Evolutionary conservation across 1,284 basidiomycete species (phyloP), one percentile per base, ranked within the genome.

Genomic region (Ceratobasidium sp.): DNA sequence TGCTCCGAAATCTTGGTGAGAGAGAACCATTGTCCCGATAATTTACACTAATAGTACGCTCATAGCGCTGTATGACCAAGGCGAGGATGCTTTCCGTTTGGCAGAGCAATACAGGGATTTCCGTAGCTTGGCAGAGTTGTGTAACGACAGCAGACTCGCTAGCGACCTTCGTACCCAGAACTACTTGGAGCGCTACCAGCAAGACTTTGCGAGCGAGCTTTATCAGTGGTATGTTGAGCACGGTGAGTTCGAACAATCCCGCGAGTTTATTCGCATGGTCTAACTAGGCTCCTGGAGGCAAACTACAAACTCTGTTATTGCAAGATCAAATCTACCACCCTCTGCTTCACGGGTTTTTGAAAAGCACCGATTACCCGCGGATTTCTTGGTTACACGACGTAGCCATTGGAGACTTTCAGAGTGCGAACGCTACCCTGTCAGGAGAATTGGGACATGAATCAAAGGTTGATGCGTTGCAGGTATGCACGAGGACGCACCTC

Each of bases 331-430:
- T 82, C 15, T 87, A 91, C 72, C 79, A 80, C 29, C 77, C 77
- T 0, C 86, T 93, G 57, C 82, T 98, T 70, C 90, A 92, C 73
- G 82, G 82, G 42, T 96, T 92, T 79, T 92, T 98, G 75, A 79
- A 81, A 2, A 79, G 85, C 55, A 81, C 86, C 67, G 84, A 84
- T 0, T 84, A 90, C 74, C 83, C 87, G 13, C 80, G 86, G 17
- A 84, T 95, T 54, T 90, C 92, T 0, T 99, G 96, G 97, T 82
- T 98, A 49, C 92, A 98, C 77, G 89, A 97, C 77, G 79, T 98
- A 49, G 88, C 87, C 0, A 87, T 90, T 71, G 82, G 82, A 22
- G 82, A 87, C 42, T 93, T 88, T 76, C 85, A 83, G 7, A 79
- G 81, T 2, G 93, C 94, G 1, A 87, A 90, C 0, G 75, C 78